Base-by-base conservation (phyloP, 768 basidiomycete species). In the Tylopilus sp. region DNA sequence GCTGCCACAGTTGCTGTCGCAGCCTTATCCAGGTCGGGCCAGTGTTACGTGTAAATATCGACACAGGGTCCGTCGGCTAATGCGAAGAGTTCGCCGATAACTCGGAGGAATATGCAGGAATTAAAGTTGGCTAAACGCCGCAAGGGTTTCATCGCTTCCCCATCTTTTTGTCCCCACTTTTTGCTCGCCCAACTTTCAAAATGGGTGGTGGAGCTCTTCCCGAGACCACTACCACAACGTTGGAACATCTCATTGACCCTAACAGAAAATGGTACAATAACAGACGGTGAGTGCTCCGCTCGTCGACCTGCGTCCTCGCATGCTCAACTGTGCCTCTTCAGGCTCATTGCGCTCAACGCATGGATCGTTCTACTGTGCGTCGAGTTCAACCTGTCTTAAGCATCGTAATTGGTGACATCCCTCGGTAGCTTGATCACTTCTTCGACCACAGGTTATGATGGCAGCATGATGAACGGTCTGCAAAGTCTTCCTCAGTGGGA, bases 381-480 rank as follows among this genome's bases (percentile, higher is more conserved):
- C n/a, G 23, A 9, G 3, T 28, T 7, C 6, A n/a, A n/a, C 0
- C 6, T n/a, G 4, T 47, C 23, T 17, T 0, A 3, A 11, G 26
- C 11, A 21, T 48, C 18, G 13, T 20, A 28, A 21, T 6, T 35
- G 45, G 12, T 30, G 15, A 21, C 48, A 28, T 39, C n/a, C 5
- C 11, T 47, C 21, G 45, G 21, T 48, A 84, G 83, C 41, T 78
- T 88, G 56, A 85, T 87, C 64, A 86, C 85, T 12, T 86, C 85
- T 17, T 84, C 84, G 11, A 85, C 82, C 31, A 86, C 83, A 63
- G 86, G 86, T 50, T 88, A 82, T 61, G 86, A 88, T 63, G 85
- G 84, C 50, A 82, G 79, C 65, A 82, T 88, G 80, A 86, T 87
- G 85, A 87, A 89, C 64, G 84, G 84, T 64, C 73, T 90, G 40